Base-by-base conservation (phyloP, 2,329 filamentous ascomycete species). In the Aspergillus uvarum region DNA sequence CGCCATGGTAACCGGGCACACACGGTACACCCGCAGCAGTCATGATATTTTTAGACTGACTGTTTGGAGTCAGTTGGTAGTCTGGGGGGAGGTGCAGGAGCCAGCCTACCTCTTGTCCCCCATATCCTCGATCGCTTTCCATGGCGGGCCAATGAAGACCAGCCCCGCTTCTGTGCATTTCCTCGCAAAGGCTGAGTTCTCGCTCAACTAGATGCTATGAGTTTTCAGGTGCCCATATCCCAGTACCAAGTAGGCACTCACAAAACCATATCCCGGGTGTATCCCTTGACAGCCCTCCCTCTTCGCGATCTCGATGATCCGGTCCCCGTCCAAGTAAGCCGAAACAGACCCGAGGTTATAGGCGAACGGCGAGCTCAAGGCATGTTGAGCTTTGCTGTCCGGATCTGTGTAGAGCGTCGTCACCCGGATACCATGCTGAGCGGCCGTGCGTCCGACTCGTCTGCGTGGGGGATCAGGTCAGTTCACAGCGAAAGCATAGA, bases 361-460 rank as follows among this genome's bases (percentile, higher is more conserved):
- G 26, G 93, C 88, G 74, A 91, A 90, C 2, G 91, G 89, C 26
- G 92, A 93, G 68, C 89, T 89, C 59, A 92, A 82, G 32, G 94
- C 92, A 80, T 99, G 95, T 77, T 96, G 95, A 31, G 92, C 89
- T 63, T 82, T 82, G 59, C 90, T 88, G 76, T 99, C 95, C 44
- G 94, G 91, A 66, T 96, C 91, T 7, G 95, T 99, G 78, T 96
- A 99, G 60, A 99, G 85, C 0, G 94, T 97, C 0, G 94, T 97
- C 19, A 94, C 96, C 63, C 88, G 87, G 72, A 99, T 96, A 59
- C 95, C 94, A 72, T 96, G 89, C 64, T 89, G 87, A 54, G 90
- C 84, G 35, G 95, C 95, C 22, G 95, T 99, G 66, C 88, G 87
- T 66, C 93, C 90, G 67, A 99, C 95, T 67, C 95, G 90, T 63